These are phyloP conservation scores for Botryotinia narcissicola DNA, from an alignment of 2,329 filamentous ascomycete species.

Conservation along the genomic window DNA sequence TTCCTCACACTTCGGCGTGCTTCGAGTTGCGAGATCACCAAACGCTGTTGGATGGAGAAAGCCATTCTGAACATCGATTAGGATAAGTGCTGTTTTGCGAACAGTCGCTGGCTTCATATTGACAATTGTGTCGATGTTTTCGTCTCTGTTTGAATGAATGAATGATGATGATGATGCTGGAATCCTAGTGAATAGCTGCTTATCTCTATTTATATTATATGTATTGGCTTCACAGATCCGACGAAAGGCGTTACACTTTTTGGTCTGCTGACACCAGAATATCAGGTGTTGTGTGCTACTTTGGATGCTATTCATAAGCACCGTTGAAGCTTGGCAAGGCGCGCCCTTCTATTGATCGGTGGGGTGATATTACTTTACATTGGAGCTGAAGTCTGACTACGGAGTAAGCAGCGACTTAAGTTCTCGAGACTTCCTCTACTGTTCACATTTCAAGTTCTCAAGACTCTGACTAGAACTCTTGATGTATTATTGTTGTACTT, in stretches of 20 bases:
- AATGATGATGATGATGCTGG: background rate
- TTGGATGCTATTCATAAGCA: background rate
- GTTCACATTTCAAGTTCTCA: background rate
- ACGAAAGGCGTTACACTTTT: background rate
- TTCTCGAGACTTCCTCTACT: background rate
- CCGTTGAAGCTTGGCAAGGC: background rate
- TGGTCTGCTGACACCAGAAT: background rate
- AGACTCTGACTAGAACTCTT: background rate
- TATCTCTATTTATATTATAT: background rate
- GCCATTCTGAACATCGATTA: constrained; percentile 1
- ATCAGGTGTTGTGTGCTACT: background rate
- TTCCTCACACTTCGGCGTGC: background rate
- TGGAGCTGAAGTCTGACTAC: background rate
- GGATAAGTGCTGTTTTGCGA: constrained; percentile 4
- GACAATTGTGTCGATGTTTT: background rate
- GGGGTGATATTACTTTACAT: background rate
- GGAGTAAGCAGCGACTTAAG: background rate
- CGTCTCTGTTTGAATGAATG: background rate
- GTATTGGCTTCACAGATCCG: background rate
- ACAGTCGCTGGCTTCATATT: constrained; percentile 4
- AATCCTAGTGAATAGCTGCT: background rate
- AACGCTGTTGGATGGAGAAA: background rate
- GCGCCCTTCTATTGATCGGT: background rate
- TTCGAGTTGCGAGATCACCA: constrained; percentile 7
- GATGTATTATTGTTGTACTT: background rate